Evolutionary conservation across 768 basidiomycete genomes (phyloP).

Genomic region (Suillus subaureus): DNA sequence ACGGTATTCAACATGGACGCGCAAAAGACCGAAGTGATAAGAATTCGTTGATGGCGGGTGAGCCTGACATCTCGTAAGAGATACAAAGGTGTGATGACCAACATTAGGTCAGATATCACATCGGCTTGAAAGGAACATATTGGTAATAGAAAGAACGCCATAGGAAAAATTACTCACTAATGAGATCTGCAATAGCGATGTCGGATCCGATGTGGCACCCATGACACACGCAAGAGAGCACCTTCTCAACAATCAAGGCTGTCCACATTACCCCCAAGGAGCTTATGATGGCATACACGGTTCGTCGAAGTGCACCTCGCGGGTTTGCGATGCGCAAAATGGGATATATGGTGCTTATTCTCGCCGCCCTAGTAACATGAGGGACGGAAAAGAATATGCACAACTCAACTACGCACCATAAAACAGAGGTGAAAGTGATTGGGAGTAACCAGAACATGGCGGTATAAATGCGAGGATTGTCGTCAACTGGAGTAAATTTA

Average conservation of each 20-base stretch:
- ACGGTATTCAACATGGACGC: conserved; percentile 24
- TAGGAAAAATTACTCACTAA: conserved; percentile 19
- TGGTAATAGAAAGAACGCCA: background rate
- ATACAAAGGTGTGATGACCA: conserved; percentile 19
- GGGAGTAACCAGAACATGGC: conserved; percentile 22
- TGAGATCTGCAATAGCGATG: conserved; percentile 25
- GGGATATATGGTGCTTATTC: conserved; percentile 32
- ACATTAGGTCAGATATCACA: conserved; percentile 20
- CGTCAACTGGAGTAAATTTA: background rate
- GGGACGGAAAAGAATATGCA: too few relatives aligned
- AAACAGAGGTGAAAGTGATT: conserved; percentile 17
- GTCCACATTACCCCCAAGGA: conserved; percentile 20
- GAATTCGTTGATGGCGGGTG: conserved; percentile 17
- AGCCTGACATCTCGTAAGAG: conserved; percentile 23
- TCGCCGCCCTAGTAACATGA: conserved; percentile 21
- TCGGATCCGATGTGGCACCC: conserved; percentile 3
- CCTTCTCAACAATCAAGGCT: conserved; percentile 22
- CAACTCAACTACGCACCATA: conserved; percentile 22
- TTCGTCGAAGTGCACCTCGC: conserved; percentile 9
- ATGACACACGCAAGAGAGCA: conserved; percentile 15
- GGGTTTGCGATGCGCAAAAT: conserved; percentile 25
- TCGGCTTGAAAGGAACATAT: conserved; percentile 22
- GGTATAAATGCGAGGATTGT: background rate
- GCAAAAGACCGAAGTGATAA: conserved; percentile 24
- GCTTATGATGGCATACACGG: conserved; percentile 19